phyloP scores from a whole-genome alignment of 129 eudicot genomes.

The Saposhnikovia divaricata region DNA sequence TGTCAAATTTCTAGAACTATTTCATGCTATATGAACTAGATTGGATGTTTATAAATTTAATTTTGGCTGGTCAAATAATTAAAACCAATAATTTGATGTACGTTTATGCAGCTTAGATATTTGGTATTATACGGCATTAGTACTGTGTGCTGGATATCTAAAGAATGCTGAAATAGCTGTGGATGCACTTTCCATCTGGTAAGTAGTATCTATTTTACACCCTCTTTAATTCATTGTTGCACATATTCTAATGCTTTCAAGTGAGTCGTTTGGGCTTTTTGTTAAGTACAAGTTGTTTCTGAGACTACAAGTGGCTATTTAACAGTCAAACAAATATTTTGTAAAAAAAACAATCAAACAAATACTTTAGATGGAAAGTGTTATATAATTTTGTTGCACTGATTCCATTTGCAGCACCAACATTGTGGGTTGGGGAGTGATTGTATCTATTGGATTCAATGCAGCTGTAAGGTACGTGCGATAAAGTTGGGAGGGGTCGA shows the following conservation, averaged over 20 bases:
- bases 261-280: no score
- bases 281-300: no score
- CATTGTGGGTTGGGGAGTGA: constrained; percentile 38
- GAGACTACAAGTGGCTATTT: no score
- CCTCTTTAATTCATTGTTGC: not conserved
- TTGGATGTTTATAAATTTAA: not conserved
- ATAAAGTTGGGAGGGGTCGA: not conserved
- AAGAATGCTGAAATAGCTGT: constrained; percentile 45
- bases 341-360: no score
- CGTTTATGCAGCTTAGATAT: not conserved
- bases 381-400: not conserved
- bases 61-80: not conserved
- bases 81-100: not conserved
- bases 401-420: constrained; percentile 35
- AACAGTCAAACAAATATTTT: no score
- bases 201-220: not conserved
- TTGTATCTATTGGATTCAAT: constrained; percentile 44
- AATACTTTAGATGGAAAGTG: not conserved
- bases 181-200: constrained; percentile 35
- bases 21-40: not conserved
- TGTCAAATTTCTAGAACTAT: not conserved
- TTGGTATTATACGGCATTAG: constrained; percentile 18
- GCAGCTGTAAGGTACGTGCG: constrained; percentile 40
- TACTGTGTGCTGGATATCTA: constrained; percentile 46
- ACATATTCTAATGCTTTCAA: no score